Evolutionary conservation across 805 yeast species (phyloP).

Genomic region (Tetrapisispora arboricola): DNA sequence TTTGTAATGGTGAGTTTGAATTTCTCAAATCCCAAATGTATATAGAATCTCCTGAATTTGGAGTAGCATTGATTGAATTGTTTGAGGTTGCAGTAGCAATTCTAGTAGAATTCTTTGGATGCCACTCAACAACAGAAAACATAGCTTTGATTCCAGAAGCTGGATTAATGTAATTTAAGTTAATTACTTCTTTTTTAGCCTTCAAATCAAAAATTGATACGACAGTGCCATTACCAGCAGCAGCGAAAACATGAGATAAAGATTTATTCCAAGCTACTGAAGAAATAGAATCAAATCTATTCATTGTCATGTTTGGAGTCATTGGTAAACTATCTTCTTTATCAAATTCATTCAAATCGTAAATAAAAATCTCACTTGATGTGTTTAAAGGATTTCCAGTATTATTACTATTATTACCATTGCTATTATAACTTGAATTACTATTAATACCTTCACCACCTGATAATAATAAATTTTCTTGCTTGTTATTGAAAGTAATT

Average conservation of each 20-base stretch:
- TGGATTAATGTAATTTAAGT: constrained; percentile 58
- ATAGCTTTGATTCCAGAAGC: constrained; percentile 45
- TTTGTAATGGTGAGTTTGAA: constrained; percentile 76
- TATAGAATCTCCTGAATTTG: constrained; percentile 39
- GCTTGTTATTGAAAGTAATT: constrained; percentile 68
- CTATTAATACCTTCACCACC: constrained; percentile 31
- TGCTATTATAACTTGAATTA: background rate
- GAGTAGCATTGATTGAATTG: constrained; percentile 44
- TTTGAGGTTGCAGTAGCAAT: constrained; percentile 80
- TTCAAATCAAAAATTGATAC: constrained; percentile 92
- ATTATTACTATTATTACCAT: background rate
- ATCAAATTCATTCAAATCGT: constrained; percentile 59
- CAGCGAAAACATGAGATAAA: constrained; percentile 78
- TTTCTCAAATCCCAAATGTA: constrained; percentile 92
- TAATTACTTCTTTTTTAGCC: constrained; percentile 79
- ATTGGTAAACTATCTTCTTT: constrained; percentile 35
- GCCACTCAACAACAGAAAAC: constrained; percentile 85
- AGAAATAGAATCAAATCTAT: constrained; percentile 71
- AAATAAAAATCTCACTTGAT: constrained; percentile 70
- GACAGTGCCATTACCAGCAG: constrained; percentile 69
- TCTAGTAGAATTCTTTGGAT: constrained; percentile 78
- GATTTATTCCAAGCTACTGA: constrained; percentile 83
- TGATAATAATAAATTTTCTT: constrained; percentile 63
- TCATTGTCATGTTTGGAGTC: constrained; percentile 67
- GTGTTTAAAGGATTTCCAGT: constrained; percentile 45